phyloP scores from a whole-genome alignment of 2,329 filamentous ascomycete species.

The Aaosphaeria pasadenensis region DNA sequence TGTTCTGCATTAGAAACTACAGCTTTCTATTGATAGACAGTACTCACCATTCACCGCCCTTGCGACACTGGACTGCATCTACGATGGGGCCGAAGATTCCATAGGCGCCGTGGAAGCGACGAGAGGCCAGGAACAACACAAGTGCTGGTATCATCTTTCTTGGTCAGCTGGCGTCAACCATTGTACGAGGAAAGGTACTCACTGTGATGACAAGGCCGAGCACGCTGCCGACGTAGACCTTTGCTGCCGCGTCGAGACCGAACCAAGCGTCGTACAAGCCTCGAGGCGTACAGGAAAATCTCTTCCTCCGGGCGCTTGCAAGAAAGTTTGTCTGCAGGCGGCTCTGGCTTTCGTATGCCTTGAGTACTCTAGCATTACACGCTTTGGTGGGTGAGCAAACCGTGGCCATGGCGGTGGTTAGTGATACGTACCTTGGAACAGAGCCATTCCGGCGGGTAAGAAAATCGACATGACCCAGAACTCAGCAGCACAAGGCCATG shows the following conservation, averaged over 20 bases:
- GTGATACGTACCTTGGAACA: constrained; percentile 31
- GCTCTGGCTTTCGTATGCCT: constrained; percentile 33
- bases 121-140: constrained; percentile 61
- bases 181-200: constrained; percentile 5
- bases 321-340: constrained; percentile 33
- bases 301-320: constrained; percentile 32
- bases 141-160: constrained; percentile 57
- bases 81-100: constrained; percentile 54
- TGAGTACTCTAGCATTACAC: constrained; percentile 36
- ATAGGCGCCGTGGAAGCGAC: constrained; percentile 58
- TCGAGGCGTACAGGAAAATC: constrained; percentile 23
- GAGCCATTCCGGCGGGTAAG: constrained; percentile 36
- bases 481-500: constrained; percentile 34
- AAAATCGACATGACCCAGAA: constrained; percentile 40
- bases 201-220: constrained; percentile 29
- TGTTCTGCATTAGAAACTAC: constrained; percentile 3
- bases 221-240: constrained; percentile 31
- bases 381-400: constrained; percentile 6
- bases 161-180: constrained; percentile 5
- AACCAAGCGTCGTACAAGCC: constrained; percentile 29
- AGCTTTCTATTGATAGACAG: not conserved
- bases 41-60: constrained; percentile 64
- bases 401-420: no score
- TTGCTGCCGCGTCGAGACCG: constrained; percentile 28
- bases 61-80: constrained; percentile 42